Evolutionary conservation across 176 grass and related monocot genomes (phyloP).

Genomic region (Leersia perrieri): DNA sequence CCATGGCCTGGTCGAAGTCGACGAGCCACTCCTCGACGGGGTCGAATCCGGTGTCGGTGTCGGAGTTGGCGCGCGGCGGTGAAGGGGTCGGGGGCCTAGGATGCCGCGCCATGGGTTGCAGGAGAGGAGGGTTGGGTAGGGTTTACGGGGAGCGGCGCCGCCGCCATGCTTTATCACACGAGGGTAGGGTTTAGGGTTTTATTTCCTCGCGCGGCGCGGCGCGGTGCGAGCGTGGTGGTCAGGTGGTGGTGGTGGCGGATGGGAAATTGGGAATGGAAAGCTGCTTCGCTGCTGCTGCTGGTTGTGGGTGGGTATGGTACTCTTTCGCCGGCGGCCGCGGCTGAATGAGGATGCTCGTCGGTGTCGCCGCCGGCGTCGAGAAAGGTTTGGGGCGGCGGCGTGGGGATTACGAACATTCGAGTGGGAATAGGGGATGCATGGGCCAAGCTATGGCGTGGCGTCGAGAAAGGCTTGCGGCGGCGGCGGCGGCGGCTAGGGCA

Average conservation of each 20-base stretch:
- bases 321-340: too few relatives aligned
- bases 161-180: slow-evolving; percentile 21
- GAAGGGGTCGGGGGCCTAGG: slow-evolving; percentile 33
- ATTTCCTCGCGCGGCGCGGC: slow-evolving; percentile 8
- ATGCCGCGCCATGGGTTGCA: slow-evolving; percentile 32
- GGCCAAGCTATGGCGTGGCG: not conserved
- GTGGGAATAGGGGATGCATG: not conserved
- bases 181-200: slow-evolving; percentile 43
- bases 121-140: not conserved
- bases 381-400: too few relatives aligned
- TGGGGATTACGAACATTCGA: not conserved
- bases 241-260: not conserved
- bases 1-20: slow-evolving; percentile 54
- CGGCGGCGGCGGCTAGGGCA: not conserved
- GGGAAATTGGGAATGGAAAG: not conserved
- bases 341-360: not conserved
- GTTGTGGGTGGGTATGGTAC: not conserved
- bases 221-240: not conserved
- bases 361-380: not conserved
- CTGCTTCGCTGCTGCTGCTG: not conserved
- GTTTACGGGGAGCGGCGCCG: slow-evolving; percentile 15
- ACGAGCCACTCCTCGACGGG: slow-evolving; percentile 81
- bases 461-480: too few relatives aligned
- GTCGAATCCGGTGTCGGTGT: slow-evolving; percentile 49
- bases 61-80: not conserved